Base-by-base conservation (phyloP, 768 basidiomycete genomes). In the Thelephora ganbajun region DNA sequence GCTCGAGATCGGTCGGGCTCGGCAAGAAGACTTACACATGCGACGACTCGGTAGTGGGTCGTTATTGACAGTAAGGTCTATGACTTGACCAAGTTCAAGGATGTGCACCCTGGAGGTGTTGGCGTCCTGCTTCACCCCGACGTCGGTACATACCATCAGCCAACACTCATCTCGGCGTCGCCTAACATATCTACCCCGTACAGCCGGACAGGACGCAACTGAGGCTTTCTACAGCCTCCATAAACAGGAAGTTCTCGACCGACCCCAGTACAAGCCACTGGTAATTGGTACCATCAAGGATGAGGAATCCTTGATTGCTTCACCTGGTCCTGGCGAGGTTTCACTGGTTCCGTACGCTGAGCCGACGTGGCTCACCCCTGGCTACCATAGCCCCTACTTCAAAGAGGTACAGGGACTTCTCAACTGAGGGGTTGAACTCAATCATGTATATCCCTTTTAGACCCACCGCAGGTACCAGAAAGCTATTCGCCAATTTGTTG, bases 201-300 rank as follows among this genome's bases (percentile, higher is more conserved):
- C 50, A 82, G 88, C 86, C 45, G 91, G 89, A 7, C 73, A 86
- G 61, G 91, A 96, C 56, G 83, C 82, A 1, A 94, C 91, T 0
- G 83, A 89, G 33, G 74, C 75, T 4, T 96, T 97, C 69, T 96
- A 82, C 56, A 77, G 84, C 45, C 78, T 97, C 35, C 93, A 98
- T 60, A 76, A 88, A 19, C 75, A 81, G 36, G 91, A 94, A 56
- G 78, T 96, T 13, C 72, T 97, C 39, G 66, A 73, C 49, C 79
- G 72, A 53, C 80, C 86, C 0, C 83, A 86, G 48, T 89, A 81
- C 55, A 63, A 71, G 45, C 77, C 85, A 2, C 70, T 92, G 11
- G 72, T 77, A 50, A 77, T 93, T 48, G 91, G 90, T 16, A 67
- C 63, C 11, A 69, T 93, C 48, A 66, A 71, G 44, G 87, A 78